Evolutionary conservation across 208 protist genomes (phyloP).

Genomic region (Histomonas meleagridis): DNA sequence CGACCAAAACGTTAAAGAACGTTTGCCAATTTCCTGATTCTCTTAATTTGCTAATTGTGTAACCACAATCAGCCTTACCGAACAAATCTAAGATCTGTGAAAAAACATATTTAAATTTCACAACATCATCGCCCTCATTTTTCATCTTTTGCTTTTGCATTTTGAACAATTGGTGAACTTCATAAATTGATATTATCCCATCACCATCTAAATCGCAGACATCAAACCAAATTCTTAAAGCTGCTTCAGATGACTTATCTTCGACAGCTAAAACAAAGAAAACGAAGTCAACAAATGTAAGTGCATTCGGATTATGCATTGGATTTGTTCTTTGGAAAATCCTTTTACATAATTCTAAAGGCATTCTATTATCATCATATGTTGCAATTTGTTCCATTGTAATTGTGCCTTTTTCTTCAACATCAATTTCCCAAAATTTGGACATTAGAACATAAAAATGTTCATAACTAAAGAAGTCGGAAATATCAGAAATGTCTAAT

Average conservation of each 20-base stretch:
- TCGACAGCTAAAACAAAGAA: constrained; percentile 4
- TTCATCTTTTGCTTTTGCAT: not conserved
- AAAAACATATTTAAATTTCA: not conserved
- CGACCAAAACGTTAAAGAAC: not conserved
- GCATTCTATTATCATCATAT: not conserved
- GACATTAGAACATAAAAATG: not conserved
- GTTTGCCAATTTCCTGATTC: not conserved
- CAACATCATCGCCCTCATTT: not conserved
- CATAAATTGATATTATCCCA: not conserved
- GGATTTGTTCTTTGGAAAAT: not conserved
- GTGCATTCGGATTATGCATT: not conserved
- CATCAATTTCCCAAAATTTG: not conserved
- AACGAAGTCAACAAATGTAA: not conserved
- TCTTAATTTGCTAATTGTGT: not conserved
- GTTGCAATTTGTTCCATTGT: not conserved
- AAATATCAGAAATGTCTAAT: not conserved
- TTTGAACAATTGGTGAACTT: not conserved
- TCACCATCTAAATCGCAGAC: not conserved
- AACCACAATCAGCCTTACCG: not conserved
- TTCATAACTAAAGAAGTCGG: not conserved
- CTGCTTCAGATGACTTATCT: not conserved
- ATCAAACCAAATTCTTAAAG: not conserved
- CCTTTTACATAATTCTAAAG: not conserved
- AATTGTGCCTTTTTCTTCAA: not conserved
- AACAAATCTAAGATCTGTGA: not conserved